phyloP scores from a whole-genome alignment of 441 rosid species.

The Erodium texanum region DNA sequence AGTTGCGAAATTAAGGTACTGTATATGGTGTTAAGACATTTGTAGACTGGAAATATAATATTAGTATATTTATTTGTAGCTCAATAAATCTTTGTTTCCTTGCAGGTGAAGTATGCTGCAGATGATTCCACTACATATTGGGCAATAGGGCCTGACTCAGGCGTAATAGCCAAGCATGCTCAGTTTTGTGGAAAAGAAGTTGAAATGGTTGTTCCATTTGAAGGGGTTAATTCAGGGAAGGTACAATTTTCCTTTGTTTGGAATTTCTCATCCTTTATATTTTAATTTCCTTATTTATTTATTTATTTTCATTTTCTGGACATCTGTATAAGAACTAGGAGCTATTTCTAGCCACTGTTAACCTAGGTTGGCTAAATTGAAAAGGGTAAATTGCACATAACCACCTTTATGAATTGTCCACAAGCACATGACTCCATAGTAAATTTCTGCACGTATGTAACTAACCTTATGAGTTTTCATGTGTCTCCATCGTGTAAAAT shows the following conservation, averaged over 20 bases:
- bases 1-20: slow-evolving; percentile 88
- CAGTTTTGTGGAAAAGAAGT: slow-evolving; percentile 76
- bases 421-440: no score
- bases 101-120: slow-evolving; percentile 60
- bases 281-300: no score
- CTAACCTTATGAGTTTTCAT: no score
- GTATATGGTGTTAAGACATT: slow-evolving; percentile 1
- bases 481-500: no score
- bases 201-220: slow-evolving; percentile 86
- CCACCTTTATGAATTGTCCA: no score
- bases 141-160: slow-evolving; percentile 70
- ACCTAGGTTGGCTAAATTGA: not conserved
- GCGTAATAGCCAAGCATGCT: slow-evolving; percentile 70
- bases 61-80: not conserved
- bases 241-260: slow-evolving; percentile 27
- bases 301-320: not conserved
- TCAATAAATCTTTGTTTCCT: slow-evolving; percentile 6
- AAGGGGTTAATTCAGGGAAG: slow-evolving; percentile 71
- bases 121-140: slow-evolving; percentile 88
- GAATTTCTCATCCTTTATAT: not conserved
- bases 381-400: no score
- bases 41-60: not conserved
- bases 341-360: not conserved
- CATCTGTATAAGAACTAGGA: not conserved
- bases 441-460: no score